phyloP scores from a whole-genome alignment of 352 stramenopile species.

The Phytophthora chlamydospora region DNA sequence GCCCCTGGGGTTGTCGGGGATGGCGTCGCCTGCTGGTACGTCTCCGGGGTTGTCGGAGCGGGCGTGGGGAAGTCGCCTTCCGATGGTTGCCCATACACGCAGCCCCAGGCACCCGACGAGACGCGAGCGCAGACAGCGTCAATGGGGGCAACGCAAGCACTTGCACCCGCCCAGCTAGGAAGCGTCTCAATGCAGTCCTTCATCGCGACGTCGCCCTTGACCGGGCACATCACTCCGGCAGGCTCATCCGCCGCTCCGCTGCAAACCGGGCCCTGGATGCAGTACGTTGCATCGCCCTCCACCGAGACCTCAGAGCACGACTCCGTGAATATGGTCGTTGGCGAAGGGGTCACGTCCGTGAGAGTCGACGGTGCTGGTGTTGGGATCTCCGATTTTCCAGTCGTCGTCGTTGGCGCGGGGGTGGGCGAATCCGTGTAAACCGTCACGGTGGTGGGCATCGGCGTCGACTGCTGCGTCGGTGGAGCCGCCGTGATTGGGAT shows the following conservation, averaged over 20 bases:
- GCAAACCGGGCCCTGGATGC: constrained; percentile 60
- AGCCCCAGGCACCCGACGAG: constrained; percentile 61
- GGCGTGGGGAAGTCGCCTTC: constrained; percentile 22
- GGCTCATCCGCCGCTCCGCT: constrained; percentile 42
- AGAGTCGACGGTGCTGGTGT: constrained; percentile 8
- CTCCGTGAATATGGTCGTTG: constrained; percentile 1
- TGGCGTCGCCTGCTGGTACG: constrained; percentile 1
- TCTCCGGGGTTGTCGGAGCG: constrained; percentile 31
- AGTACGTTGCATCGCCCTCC: constrained; percentile 68
- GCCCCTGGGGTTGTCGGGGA: background rate
- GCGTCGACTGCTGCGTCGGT: constrained; percentile 7
- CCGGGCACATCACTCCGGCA: constrained; percentile 49
- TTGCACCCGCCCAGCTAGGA: constrained; percentile 45
- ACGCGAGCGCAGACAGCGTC: constrained; percentile 56
- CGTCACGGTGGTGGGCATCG: constrained; percentile 5
- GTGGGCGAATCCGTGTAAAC: constrained; percentile 5
- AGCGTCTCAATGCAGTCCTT: constrained; percentile 58
- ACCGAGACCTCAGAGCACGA: constrained; percentile 59
- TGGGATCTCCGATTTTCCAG: background rate
- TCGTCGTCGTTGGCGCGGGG: constrained; percentile 11
- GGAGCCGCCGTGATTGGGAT: background rate
- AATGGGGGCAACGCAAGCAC: constrained; percentile 49
- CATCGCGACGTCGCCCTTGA: constrained; percentile 53
- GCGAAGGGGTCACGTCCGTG: background rate
- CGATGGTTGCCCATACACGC: constrained; percentile 36